phyloP scores from a whole-genome alignment of 1,284 basidiomycete species.

The Puccinia horiana region DNA sequence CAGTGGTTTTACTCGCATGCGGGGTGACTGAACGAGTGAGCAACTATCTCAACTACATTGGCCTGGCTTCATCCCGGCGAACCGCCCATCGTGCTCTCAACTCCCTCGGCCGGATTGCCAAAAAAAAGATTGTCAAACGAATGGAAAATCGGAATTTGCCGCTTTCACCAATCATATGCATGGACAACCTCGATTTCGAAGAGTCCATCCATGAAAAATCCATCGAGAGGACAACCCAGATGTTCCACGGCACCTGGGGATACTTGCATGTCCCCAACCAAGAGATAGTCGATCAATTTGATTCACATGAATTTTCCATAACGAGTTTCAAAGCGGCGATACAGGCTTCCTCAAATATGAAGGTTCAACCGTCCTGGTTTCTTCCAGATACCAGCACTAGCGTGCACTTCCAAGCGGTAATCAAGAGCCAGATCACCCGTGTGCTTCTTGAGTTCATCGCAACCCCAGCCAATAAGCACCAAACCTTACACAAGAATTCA shows the following conservation, averaged over 20 bases:
- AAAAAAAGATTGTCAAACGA: neutral
- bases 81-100: neutral
- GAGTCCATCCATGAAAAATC: conserved; percentile 2
- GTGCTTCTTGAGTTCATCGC: neutral
- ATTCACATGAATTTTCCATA: neutral
- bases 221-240: neutral
- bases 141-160: neutral
- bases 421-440: neutral
- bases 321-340: neutral
- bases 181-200: conserved; percentile 25
- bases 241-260: conserved; percentile 18
- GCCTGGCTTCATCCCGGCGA: neutral
- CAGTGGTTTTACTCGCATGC: neutral
- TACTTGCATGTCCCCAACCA: neutral
- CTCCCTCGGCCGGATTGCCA: neutral
- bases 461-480: neutral
- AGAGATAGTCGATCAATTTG: neutral
- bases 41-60: neutral
- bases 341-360: neutral
- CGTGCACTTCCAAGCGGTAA: neutral
- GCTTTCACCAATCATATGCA: neutral
- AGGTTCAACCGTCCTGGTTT: neutral
- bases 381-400: neutral
- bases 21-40: neutral
- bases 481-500: neutral